phyloP scores from a whole-genome alignment of 2,329 filamentous ascomycete species.

The Dactylellina drechsleri region DNA sequence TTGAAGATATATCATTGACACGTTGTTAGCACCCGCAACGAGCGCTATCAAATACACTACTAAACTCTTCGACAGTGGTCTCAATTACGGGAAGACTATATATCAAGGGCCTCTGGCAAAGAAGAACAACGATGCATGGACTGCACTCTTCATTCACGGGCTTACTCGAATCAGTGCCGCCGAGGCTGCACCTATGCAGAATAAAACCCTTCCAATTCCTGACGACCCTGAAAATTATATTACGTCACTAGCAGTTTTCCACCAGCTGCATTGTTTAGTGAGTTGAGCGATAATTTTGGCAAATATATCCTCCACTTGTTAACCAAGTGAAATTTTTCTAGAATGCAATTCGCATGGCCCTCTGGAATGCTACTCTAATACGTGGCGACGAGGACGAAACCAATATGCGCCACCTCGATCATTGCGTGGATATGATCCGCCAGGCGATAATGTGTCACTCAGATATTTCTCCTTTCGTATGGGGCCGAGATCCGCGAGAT shows the following conservation, averaged over 20 bases:
- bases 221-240: constrained; percentile 29
- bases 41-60: constrained; percentile 21
- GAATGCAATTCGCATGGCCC: constrained; percentile 28
- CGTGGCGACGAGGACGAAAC: constrained; percentile 26
- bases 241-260: constrained; percentile 25
- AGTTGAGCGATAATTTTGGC: background rate
- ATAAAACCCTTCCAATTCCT: constrained; percentile 27
- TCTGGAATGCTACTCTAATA: constrained; percentile 22
- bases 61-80: constrained; percentile 23
- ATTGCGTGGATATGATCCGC: constrained; percentile 28
- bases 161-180: constrained; percentile 20
- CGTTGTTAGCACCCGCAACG: constrained; percentile 9
- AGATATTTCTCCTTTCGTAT: constrained; percentile 25
- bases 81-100: constrained; percentile 28
- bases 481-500: constrained; percentile 23
- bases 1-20: background rate
- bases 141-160: constrained; percentile 18
- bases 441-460: constrained; percentile 24
- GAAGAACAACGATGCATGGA: constrained; percentile 28
- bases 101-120: constrained; percentile 24
- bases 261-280: constrained; percentile 28
- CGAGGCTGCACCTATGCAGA: constrained; percentile 27
- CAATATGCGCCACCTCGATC: constrained; percentile 25
- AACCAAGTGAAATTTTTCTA: background rate
- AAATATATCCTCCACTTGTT: background rate